Conservation (phyloP, 768 basidiomycete species). For the Mycena maculata region DNA sequence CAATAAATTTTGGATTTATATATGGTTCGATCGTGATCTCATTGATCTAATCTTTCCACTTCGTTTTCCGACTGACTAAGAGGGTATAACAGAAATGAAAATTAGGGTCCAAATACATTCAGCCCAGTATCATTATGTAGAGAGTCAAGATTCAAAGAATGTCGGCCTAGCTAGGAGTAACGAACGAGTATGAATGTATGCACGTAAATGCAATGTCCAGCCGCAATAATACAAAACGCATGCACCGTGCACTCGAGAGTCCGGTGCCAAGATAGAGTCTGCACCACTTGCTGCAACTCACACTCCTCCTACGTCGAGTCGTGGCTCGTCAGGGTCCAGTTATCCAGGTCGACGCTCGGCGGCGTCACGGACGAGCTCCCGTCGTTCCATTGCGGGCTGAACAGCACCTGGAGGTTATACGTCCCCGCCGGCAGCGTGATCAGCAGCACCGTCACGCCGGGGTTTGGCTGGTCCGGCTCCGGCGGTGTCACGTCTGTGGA, state of each 20-base stretch:
- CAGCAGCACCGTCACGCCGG: slow-evolving; percentile 81
- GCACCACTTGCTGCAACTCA: no score
- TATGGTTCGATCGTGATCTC: slow-evolving; percentile 18
- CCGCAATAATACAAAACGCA: not conserved
- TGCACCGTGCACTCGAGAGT: no score
- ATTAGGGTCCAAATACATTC: no score
- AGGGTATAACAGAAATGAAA: not conserved
- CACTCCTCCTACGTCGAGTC: slow-evolving; percentile 39
- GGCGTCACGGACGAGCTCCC: slow-evolving; percentile 79
- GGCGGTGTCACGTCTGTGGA: slow-evolving; percentile 70
- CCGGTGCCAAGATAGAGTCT: no score
- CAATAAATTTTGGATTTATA: not conserved
- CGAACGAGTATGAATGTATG: slow-evolving; percentile 10
- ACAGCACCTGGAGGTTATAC: slow-evolving; percentile 85
- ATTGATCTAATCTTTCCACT: not conserved
- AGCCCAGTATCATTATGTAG: no score
- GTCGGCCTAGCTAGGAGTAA: not conserved
- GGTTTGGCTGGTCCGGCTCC: slow-evolving; percentile 77
- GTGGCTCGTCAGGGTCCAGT: slow-evolving; percentile 87
- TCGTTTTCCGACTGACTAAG: not conserved
- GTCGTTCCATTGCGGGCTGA: slow-evolving; percentile 93
- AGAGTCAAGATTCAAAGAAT: no score
- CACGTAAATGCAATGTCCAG: slow-evolving; percentile 1
- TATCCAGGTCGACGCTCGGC: slow-evolving; percentile 71
- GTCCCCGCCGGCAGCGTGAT: slow-evolving; percentile 74